Percentiles rank a stretch among this genome's conserved stretches.
Conservation (phyloP, 1,139 yeast species). For the Candida dubliniensis region DNA sequence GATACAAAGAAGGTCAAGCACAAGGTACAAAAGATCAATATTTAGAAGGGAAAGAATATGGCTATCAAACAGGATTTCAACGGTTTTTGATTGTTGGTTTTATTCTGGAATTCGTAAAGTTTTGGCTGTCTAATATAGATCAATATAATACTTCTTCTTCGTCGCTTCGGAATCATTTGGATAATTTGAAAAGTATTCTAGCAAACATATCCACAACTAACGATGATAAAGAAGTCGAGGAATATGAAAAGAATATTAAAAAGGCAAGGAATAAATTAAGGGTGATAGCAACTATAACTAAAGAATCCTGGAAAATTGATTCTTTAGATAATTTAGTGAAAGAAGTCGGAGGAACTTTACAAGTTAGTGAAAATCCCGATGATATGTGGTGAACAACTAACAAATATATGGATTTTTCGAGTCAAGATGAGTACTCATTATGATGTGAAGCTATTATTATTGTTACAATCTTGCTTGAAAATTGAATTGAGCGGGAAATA, state of each 20-base stretch:
- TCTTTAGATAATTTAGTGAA: slow-evolving; percentile 34
- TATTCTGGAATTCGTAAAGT: slow-evolving; percentile 52
- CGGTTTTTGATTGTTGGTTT: slow-evolving; percentile 65
- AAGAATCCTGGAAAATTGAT: slow-evolving; percentile 34
- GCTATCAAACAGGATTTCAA: slow-evolving; percentile 78
- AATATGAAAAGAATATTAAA: slow-evolving; percentile 42
- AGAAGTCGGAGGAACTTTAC: slow-evolving; percentile 41
- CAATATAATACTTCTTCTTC: slow-evolving; percentile 18
- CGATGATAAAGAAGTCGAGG: slow-evolving; percentile 49
- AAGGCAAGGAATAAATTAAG: slow-evolving; percentile 57
- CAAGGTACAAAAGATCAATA: slow-evolving; percentile 43
- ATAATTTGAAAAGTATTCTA: slow-evolving; percentile 27
- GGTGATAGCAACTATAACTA: slow-evolving; percentile 37
- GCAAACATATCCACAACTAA: slow-evolving; percentile 32
- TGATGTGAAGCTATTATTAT: neutral
- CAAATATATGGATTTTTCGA: neutral
- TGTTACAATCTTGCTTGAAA: too few species aligned
- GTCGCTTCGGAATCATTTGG: slow-evolving; percentile 22
- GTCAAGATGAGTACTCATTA: neutral
- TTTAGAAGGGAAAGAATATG: slow-evolving; percentile 74
- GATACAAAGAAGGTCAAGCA: slow-evolving; percentile 56
- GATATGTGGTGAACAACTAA: slow-evolving; percentile 47
- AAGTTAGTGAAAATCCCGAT: slow-evolving; percentile 40
- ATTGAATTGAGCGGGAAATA: too few species aligned
- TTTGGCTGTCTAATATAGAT: slow-evolving; percentile 29